Evolutionary conservation across 2,329 filamentous ascomycete species (phyloP).

Genomic region (Trichophyton simii): DNA sequence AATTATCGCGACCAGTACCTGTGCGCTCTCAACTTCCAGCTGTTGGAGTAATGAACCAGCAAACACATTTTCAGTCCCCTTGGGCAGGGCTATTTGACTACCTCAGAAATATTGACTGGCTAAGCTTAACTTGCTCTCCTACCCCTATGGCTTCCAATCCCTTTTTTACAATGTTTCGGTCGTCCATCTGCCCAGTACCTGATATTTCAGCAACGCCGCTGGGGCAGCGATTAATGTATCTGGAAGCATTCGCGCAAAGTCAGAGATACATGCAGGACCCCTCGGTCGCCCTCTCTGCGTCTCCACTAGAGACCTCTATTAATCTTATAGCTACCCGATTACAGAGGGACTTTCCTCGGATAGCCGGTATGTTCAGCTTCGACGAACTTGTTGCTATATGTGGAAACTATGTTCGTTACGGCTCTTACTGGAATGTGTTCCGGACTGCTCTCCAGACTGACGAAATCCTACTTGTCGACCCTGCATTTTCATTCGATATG

Average conservation of each 20-base stretch:
- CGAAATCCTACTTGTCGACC: conserved; percentile 14
- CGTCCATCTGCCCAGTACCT: conserved; percentile 13
- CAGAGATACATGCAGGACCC: conserved; percentile 13
- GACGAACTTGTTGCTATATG: conserved; percentile 12
- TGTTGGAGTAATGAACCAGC: conserved; percentile 5
- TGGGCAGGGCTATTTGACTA: conserved; percentile 14
- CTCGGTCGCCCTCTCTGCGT: conserved; percentile 1
- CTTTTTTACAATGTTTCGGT: conserved; percentile 14
- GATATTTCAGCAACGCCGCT: conserved; percentile 12
- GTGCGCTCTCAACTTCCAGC: conserved; percentile 3
- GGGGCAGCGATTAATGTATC: conserved; percentile 14
- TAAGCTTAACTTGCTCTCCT: conserved; percentile 10
- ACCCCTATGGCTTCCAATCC: conserved; percentile 9
- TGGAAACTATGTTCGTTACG: conserved; percentile 13
- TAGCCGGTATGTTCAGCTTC: conserved; percentile 10
- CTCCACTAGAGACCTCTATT: conserved; percentile 9
- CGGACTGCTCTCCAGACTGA: conserved; percentile 12
- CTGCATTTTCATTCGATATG: conserved; percentile 14
- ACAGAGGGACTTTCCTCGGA: conserved; percentile 12
- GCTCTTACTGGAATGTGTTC: conserved; percentile 14
- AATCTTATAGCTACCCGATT: conserved; percentile 11
- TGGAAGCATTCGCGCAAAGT: conserved; percentile 13
- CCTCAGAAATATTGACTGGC: conserved; percentile 14
- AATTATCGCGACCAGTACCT: conserved; percentile 7
- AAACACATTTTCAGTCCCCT: conserved; percentile 10